Conservation (phyloP, 805 yeast genomes). For the Yamadazyma insecticola region DNA sequence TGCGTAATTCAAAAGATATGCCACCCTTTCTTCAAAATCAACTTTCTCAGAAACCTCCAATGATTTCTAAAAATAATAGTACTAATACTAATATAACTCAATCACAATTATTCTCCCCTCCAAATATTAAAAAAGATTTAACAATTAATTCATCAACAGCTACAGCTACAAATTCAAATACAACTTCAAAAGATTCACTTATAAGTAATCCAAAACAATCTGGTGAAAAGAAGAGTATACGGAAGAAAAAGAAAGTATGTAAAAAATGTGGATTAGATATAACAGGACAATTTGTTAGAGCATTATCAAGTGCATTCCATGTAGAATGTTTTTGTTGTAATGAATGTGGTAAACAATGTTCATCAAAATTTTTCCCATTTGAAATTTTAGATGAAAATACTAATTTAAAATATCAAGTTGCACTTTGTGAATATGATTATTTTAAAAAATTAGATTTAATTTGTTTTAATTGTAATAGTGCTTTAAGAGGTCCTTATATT, state of each 20-base stretch:
- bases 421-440: conserved; percentile 87
- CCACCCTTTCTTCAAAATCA: conserved; percentile 5
- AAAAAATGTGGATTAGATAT: conserved; percentile 33
- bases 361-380: conserved; percentile 84
- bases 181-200: background rate
- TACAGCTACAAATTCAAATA: background rate
- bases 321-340: conserved; percentile 83
- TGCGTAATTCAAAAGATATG: conserved; percentile 1
- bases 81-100: background rate
- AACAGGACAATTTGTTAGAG: conserved; percentile 77
- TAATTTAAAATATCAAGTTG: conserved; percentile 25
- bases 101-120: too few relatives aligned
- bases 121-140: background rate
- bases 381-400: conserved; percentile 46
- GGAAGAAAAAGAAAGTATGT: conserved; percentile 26
- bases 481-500: conserved; percentile 87
- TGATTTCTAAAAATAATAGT: background rate
- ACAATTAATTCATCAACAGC: background rate
- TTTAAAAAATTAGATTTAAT: conserved; percentile 79
- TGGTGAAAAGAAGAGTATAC: conserved; percentile 8
- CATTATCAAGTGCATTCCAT: conserved; percentile 75
- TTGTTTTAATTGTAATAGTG: conserved; percentile 82
- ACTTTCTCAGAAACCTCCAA: background rate
- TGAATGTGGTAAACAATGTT: conserved; percentile 78
- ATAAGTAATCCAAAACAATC: background rate